Conservation (phyloP, 176 grass and related monocot species). For the Eleusine indica region DNA sequence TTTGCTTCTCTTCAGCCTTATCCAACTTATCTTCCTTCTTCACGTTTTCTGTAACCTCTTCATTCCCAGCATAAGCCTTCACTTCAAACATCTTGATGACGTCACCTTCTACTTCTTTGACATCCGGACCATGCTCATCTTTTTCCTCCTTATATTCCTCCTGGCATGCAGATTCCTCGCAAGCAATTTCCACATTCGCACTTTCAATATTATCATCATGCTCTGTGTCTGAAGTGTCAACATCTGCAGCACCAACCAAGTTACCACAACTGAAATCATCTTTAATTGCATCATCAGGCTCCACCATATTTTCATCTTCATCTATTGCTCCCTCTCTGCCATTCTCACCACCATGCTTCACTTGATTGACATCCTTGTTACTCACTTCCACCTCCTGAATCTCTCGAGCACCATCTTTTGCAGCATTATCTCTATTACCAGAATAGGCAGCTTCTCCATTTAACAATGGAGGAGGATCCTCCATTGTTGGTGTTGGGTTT, state of each 20-base stretch:
- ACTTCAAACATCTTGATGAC: slow-evolving; percentile 33
- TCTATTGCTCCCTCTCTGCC: slow-evolving; percentile 10
- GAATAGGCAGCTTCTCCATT: slow-evolving; percentile 37
- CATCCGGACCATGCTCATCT: background rate
- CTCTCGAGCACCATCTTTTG: slow-evolving; percentile 27
- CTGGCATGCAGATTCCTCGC: background rate
- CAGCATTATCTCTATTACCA: slow-evolving; percentile 22
- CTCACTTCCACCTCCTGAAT: slow-evolving; percentile 12
- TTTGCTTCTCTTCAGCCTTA: slow-evolving; percentile 17
- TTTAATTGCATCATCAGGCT: slow-evolving; percentile 25
- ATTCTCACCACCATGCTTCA: slow-evolving; percentile 33
- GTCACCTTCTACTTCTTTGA: background rate
- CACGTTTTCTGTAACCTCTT: background rate
- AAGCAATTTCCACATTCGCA: background rate
- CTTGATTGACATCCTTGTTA: slow-evolving; percentile 27
- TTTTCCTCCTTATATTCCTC: background rate
- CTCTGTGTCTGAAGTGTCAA: slow-evolving; percentile 5
- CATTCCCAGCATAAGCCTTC: slow-evolving; percentile 18
- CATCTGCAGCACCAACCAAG: slow-evolving; percentile 23
- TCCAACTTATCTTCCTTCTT: slow-evolving; percentile 30
- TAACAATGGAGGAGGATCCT: slow-evolving; percentile 8
- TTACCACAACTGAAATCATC: slow-evolving; percentile 7
- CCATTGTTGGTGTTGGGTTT: slow-evolving; percentile 31
- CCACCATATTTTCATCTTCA: slow-evolving; percentile 33
- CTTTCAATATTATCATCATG: background rate